A percentile compares a stretch with the other conserved stretches of the same genome.
Conservation (phyloP, 2,329 filamentous ascomycete genomes). For the Kalmusia sp. region DNA sequence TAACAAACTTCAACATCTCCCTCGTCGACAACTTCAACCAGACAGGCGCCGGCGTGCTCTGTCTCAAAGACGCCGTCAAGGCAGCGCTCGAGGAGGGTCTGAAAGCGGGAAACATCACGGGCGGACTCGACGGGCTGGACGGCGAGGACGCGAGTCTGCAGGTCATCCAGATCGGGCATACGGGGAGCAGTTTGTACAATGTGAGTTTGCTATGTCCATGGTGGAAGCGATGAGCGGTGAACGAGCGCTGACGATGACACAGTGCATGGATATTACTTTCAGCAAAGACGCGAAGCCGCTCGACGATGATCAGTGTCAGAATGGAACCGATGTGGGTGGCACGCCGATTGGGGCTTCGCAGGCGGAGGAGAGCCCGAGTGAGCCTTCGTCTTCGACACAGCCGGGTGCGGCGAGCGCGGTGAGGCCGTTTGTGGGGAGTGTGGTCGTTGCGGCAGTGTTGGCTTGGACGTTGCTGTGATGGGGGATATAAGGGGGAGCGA, state of each 20-base stretch:
- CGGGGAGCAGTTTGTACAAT: slow-evolving; percentile 54
- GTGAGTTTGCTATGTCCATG: slow-evolving; percentile 34
- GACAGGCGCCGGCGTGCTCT: slow-evolving; percentile 57
- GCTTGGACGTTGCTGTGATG: slow-evolving; percentile 24
- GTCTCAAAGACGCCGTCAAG: slow-evolving; percentile 42
- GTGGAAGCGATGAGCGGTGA: background rate
- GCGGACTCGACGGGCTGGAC: slow-evolving; percentile 30
- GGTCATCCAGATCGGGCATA: slow-evolving; percentile 51
- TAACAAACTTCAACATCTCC: slow-evolving; percentile 54
- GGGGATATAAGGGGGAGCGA: background rate
- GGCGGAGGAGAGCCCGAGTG: background rate
- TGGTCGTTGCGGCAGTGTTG: slow-evolving; percentile 26
- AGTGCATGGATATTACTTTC: slow-evolving; percentile 56
- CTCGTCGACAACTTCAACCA: slow-evolving; percentile 55
- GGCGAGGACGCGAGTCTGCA: slow-evolving; percentile 54
- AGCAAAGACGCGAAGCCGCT: slow-evolving; percentile 47
- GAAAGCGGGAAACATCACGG: slow-evolving; percentile 20
- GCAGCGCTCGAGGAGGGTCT: slow-evolving; percentile 21
- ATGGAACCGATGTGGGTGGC: slow-evolving; percentile 44
- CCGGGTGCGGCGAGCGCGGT: slow-evolving; percentile 21
- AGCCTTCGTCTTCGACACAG: background rate
- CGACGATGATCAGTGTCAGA: slow-evolving; percentile 45
- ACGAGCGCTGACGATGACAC: slow-evolving; percentile 11
- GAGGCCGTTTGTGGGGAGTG: slow-evolving; percentile 24
- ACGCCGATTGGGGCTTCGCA: slow-evolving; percentile 30